These are phyloP conservation scores for Saccharomyces jurei DNA, from an alignment of 805 yeast genomes.

Conservation along the genomic window DNA sequence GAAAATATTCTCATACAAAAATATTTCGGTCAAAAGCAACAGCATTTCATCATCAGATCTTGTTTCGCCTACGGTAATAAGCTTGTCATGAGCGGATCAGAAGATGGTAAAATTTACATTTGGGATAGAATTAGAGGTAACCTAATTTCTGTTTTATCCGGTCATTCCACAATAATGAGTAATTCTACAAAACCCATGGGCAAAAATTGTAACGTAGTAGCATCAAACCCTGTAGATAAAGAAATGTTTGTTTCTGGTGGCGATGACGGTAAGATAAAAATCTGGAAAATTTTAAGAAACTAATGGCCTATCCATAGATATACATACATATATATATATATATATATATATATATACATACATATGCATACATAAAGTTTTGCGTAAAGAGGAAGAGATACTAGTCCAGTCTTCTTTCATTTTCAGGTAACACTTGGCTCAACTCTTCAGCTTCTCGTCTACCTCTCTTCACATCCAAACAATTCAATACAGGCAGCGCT, in stretches of 20 bases:
- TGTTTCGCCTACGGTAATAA: conserved; percentile 69
- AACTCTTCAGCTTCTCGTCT: conserved; percentile 42
- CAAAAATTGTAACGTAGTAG: conserved; percentile 59
- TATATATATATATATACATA: background rate
- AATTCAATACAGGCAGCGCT: conserved; percentile 49
- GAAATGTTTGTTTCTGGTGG: conserved; percentile 73
- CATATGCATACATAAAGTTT: background rate
- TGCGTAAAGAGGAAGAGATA: background rate
- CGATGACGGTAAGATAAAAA: conserved; percentile 64
- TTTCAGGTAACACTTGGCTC: conserved; percentile 10
- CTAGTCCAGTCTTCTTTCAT: background rate
- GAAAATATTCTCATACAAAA: conserved; percentile 51
- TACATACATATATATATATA: background rate
- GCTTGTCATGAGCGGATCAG: conserved; percentile 72
- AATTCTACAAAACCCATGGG: conserved; percentile 14
- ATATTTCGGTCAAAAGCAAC: conserved; percentile 66
- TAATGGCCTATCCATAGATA: background rate
- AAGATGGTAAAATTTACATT: conserved; percentile 67
- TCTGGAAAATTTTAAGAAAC: conserved; percentile 47
- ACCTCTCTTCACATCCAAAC: conserved; percentile 57
- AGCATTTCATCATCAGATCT: conserved; percentile 62
- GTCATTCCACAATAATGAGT: conserved; percentile 10
- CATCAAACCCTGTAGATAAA: conserved; percentile 51
- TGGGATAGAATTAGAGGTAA: conserved; percentile 74
- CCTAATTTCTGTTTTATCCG: conserved; percentile 37